Percentiles rank a stretch among this genome's conserved stretches.
Evolutionary conservation across 768 basidiomycete species (phyloP).

Genomic region (Lentinula sp.): DNA sequence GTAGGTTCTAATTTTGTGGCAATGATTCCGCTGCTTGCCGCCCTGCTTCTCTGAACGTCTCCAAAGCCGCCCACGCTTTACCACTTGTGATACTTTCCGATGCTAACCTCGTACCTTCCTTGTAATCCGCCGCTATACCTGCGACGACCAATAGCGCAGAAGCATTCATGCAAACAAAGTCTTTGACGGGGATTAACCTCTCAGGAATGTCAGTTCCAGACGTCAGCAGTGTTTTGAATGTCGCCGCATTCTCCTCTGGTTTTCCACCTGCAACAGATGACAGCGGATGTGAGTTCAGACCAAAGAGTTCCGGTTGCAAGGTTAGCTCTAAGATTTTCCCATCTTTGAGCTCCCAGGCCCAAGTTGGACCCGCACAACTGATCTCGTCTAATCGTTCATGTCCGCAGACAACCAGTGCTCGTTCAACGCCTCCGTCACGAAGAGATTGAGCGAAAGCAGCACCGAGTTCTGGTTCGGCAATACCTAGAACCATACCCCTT

Average conservation of each 20-base stretch:
- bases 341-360: constrained; percentile 75
- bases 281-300: constrained; percentile 66
- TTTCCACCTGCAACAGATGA: constrained; percentile 62
- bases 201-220: constrained; percentile 52
- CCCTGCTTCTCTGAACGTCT: constrained; percentile 23
- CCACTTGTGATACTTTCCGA: constrained; percentile 38
- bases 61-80: constrained; percentile 4
- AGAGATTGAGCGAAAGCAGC: constrained; percentile 74
- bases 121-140: constrained; percentile 63
- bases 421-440: constrained; percentile 66
- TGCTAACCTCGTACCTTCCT: constrained; percentile 68
- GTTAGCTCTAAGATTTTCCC: constrained; percentile 57
- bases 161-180: constrained; percentile 90
- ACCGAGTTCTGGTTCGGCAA: constrained; percentile 83
- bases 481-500: constrained; percentile 84
- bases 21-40: neutral
- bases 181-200: constrained; percentile 55
- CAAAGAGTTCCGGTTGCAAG: constrained; percentile 73
- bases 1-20: neutral
- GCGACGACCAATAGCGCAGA: constrained; percentile 84
- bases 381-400: constrained; percentile 92
- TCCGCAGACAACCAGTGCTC: constrained; percentile 92
- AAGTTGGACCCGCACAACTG: constrained; percentile 86
- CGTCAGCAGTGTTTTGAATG: constrained; percentile 59
- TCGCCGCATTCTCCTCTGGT: constrained; percentile 75